Evolutionary conservation across 2,329 filamentous ascomycete species (phyloP).

Genomic region (Fonsecaea erecta): DNA sequence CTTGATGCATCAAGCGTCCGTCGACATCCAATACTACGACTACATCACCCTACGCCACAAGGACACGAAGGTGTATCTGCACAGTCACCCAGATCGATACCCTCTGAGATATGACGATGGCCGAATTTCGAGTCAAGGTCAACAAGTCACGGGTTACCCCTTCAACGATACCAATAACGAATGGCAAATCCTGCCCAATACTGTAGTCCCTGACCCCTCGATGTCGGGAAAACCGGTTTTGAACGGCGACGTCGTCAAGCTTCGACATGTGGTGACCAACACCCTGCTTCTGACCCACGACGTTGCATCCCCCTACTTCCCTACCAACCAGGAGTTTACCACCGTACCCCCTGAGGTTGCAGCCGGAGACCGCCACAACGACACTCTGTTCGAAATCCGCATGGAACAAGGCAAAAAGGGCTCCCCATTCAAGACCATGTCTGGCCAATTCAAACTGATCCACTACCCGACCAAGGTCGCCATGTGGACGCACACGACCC

Average conservation of each 20-base stretch:
- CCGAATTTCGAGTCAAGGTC: slow-evolving; percentile 93
- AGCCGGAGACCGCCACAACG: slow-evolving; percentile 74
- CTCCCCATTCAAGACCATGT: slow-evolving; percentile 86
- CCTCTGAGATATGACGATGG: slow-evolving; percentile 96
- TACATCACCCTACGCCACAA: slow-evolving; percentile 88
- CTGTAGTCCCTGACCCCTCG: slow-evolving; percentile 58
- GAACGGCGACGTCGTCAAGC: slow-evolving; percentile 83
- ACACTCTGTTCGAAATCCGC: slow-evolving; percentile 90
- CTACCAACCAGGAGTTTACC: slow-evolving; percentile 98
- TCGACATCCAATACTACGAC: slow-evolving; percentile 89
- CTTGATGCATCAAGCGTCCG: slow-evolving; percentile 81
- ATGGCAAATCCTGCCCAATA: slow-evolving; percentile 85
- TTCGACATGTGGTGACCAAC: slow-evolving; percentile 85
- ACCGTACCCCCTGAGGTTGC: slow-evolving; percentile 75
- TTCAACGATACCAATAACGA: slow-evolving; percentile 99
- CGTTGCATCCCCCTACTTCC: slow-evolving; percentile 92
- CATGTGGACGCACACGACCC: slow-evolving; percentile 97
- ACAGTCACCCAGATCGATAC: slow-evolving; percentile 88
- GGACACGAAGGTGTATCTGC: slow-evolving; percentile 94
- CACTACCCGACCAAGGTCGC: slow-evolving; percentile 94
- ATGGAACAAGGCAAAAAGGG: slow-evolving; percentile 82
- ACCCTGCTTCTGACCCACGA: slow-evolving; percentile 89
- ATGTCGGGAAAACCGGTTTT: slow-evolving; percentile 67
- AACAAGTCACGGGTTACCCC: slow-evolving; percentile 97
- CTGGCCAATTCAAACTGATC: slow-evolving; percentile 93